Percentiles rank a stretch among this genome's conserved stretches.
phyloP scores from a whole-genome alignment of 2,329 filamentous ascomycete species.

The Apiospora aurea region DNA sequence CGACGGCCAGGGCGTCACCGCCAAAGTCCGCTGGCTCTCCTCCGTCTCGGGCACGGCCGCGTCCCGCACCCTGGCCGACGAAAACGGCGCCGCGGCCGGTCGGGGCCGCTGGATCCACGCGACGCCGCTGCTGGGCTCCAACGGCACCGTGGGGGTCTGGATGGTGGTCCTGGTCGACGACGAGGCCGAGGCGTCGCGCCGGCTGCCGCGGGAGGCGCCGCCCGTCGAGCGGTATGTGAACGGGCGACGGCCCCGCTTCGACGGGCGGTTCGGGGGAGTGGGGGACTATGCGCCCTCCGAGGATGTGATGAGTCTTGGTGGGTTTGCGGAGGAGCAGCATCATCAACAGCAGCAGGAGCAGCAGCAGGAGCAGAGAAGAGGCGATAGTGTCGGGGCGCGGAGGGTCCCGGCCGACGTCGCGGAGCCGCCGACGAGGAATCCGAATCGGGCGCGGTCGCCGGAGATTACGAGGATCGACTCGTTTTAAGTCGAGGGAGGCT shows the following conservation, averaged over 20 bases:
- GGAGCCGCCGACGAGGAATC: slow-evolving; percentile 6
- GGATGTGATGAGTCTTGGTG: slow-evolving; percentile 32
- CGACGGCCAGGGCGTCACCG: slow-evolving; percentile 74
- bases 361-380: not conserved
- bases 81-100: slow-evolving; percentile 70
- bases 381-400: not conserved
- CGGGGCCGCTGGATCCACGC: slow-evolving; percentile 79
- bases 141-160: slow-evolving; percentile 77
- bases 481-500: not conserved
- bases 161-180: slow-evolving; percentile 78
- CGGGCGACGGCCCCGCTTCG: not conserved
- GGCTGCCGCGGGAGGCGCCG: slow-evolving; percentile 34
- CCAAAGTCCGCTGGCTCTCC: slow-evolving; percentile 75
- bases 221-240: slow-evolving; percentile 34
- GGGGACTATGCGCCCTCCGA: slow-evolving; percentile 22
- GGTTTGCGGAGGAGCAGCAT: slow-evolving; percentile 28
- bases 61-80: slow-evolving; percentile 74
- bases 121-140: slow-evolving; percentile 72
- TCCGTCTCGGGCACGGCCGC: slow-evolving; percentile 61
- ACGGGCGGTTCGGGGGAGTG: not conserved
- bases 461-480: slow-evolving; percentile 4
- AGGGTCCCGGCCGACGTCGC: not conserved
- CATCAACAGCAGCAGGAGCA: not conserved
- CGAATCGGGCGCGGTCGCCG: not conserved
- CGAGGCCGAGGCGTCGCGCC: slow-evolving; percentile 46